Evolutionary conservation across 2,329 filamentous ascomycete genomes (phyloP).

Genomic region (Malbranchea cinnamomea): DNA sequence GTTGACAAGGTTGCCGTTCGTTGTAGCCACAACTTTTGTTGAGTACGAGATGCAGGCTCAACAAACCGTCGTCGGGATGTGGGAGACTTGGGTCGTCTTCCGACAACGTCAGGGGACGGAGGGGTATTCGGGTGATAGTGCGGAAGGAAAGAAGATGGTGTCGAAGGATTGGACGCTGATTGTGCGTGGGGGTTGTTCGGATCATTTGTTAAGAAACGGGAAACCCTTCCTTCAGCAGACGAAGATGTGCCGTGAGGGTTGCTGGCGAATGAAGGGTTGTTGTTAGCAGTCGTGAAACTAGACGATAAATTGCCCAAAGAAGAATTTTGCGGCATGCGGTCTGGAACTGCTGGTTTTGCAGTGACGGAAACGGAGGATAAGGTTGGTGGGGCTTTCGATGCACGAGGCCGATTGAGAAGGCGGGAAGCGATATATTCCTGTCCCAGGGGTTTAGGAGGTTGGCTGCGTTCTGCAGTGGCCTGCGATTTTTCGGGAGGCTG

Average conservation of each 20-base stretch:
- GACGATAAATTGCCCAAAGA: slow-evolving; percentile 23
- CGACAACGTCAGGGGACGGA: slow-evolving; percentile 23
- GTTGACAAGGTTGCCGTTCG: slow-evolving; percentile 30
- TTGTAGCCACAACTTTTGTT: slow-evolving; percentile 35
- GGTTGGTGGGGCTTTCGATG: slow-evolving; percentile 31
- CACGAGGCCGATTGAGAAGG: slow-evolving; percentile 24
- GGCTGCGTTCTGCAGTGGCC: background rate
- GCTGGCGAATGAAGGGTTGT: slow-evolving; percentile 16
- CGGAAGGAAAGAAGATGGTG: slow-evolving; percentile 32
- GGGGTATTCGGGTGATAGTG: slow-evolving; percentile 33
- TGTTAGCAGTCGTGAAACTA: slow-evolving; percentile 17
- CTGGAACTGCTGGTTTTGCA: slow-evolving; percentile 22
- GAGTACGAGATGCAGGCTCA: slow-evolving; percentile 31
- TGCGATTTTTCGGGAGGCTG: slow-evolving; percentile 3
- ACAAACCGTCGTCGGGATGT: slow-evolving; percentile 20
- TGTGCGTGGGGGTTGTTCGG: slow-evolving; percentile 19
- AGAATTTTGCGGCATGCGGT: slow-evolving; percentile 21
- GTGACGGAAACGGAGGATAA: slow-evolving; percentile 35
- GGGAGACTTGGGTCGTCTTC: slow-evolving; percentile 16
- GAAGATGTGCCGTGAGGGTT: slow-evolving; percentile 28
- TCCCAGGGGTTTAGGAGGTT: slow-evolving; percentile 15
- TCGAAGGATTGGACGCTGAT: slow-evolving; percentile 30
- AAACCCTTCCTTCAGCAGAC: slow-evolving; percentile 33
- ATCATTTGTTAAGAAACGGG: slow-evolving; percentile 28
- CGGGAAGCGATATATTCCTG: slow-evolving; percentile 24